Evolutionary conservation across 164 flowering plant species (phyloP), one percentile per base, ranked within the genome.

Genomic region (Magnolia officinalis): DNA sequence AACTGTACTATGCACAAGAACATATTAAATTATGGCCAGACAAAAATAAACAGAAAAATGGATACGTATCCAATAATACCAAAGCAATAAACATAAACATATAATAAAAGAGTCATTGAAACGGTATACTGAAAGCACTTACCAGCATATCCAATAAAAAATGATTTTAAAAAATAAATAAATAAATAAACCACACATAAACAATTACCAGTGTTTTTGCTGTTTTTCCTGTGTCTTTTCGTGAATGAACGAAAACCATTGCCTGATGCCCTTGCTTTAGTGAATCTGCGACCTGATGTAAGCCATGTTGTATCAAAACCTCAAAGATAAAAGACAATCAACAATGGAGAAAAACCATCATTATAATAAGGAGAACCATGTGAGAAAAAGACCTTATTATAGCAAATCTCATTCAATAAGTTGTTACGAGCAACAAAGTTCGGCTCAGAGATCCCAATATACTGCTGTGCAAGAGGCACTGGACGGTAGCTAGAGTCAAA

Each of bases 401-500:
- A 92, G 87, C 99, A 96, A 77, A 96, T 89, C 72, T 93, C 92
- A 85, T 92, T 90, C 83, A 90, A 74, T 77, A 94, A 79, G 29
- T 86, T 87, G 80, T 82, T 94, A 68, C 98, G 98, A 63, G 96
- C 93, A 63, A 75, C 81, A 86, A 86, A 94, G 79, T 93, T 94
- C 29, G 83, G 93, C 84, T 92, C 99, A 87, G 89, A 91, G 72
- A 96, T 90, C 70, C 99, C 99, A 80, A 96, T 92, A 83, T 96
- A 96, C 75, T 92, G 97, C 75, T 96, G 99, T 61, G 97, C 98
- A 81, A 96, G 98, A 79, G 99, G 99, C 66, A 94, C 98, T 10
- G 99, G 99, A 75, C 99, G 98, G 78, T 96, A 96, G 83, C 96
- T 94, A 73, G 99, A 88, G 83, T 96, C 99, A 80, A 96, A 96